Percentiles rank a stretch among this genome's conserved stretches.
Conservation (phyloP, 2,329 filamentous ascomycete species). For the Botrytis cinerea region DNA sequence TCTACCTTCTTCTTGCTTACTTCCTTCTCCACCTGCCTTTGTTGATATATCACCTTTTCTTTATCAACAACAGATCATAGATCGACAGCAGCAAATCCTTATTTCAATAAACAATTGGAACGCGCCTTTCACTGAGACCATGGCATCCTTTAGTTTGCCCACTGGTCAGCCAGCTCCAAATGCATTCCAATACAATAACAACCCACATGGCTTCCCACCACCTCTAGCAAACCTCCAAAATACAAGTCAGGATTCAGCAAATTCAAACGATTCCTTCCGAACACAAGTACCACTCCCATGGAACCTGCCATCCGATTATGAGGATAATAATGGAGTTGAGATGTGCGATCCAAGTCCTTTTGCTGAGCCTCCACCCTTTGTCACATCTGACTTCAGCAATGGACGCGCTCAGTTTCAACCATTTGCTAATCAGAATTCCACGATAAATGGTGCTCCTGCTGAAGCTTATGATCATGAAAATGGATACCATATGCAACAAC, state of each 20-base stretch:
- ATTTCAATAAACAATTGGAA: background rate
- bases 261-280: conserved; percentile 31
- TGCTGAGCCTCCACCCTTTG: conserved; percentile 20
- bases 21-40: background rate
- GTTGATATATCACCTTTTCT: background rate
- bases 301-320: conserved; percentile 27
- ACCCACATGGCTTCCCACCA: conserved; percentile 7
- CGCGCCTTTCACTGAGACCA: background rate
- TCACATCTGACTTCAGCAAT: conserved; percentile 20
- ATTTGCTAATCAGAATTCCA: conserved; percentile 3
- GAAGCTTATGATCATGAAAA: background rate
- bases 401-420: conserved; percentile 14
- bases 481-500: conserved; percentile 2
- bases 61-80: conserved; percentile 1
- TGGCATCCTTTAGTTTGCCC: conserved; percentile 15
- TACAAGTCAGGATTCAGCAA: conserved; percentile 11
- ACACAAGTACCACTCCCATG: conserved; percentile 36
- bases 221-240: conserved; percentile 6
- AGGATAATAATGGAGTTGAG: conserved; percentile 10
- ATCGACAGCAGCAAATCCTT: background rate
- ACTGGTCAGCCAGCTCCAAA: conserved; percentile 19
- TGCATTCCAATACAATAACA: conserved; percentile 11
- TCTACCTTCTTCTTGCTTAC: background rate
- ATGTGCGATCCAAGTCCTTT: conserved; percentile 18
- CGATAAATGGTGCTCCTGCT: background rate